Conservation (phyloP, 176 grass and related monocot genomes). For the Oryza glumipatula region DNA sequence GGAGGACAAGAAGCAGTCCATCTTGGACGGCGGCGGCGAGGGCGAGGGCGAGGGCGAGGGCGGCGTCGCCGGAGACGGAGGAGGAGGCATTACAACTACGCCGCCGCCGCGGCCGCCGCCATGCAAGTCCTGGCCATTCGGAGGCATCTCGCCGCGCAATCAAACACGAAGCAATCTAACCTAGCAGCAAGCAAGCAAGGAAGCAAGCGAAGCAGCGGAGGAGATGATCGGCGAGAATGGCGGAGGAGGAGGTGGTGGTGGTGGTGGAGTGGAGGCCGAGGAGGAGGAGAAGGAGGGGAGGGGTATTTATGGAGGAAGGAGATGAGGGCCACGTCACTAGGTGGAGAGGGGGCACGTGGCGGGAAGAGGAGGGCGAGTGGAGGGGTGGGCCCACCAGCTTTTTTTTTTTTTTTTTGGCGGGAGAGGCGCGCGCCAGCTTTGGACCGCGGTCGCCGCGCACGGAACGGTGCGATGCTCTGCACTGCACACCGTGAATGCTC, state of each 20-base stretch:
- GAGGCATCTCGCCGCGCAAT: slow-evolving; percentile 40
- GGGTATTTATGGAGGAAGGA: slow-evolving; percentile 42
- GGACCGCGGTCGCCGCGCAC: background rate
- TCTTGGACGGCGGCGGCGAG: slow-evolving; percentile 41
- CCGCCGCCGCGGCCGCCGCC: background rate
- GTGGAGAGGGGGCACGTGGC: slow-evolving; percentile 60
- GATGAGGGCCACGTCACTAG: slow-evolving; percentile 63
- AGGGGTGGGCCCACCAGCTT: slow-evolving; percentile 14
- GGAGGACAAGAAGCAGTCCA: slow-evolving; percentile 79
- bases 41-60: background rate
- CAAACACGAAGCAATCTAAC: background rate
- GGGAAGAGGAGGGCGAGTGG: slow-evolving; percentile 28
- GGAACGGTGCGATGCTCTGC: no score
- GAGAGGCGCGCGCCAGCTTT: slow-evolving; percentile 7
- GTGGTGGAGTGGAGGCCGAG: background rate
- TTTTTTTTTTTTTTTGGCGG: background rate
- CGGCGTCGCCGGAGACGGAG: background rate
- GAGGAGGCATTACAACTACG: background rate
- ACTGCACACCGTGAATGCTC: no score
- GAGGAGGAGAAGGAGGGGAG: background rate
- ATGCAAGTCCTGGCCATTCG: slow-evolving; percentile 48
- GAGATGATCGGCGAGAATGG: background rate
- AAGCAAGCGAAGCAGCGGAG: background rate
- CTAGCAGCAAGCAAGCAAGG: no score
- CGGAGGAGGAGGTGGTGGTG: background rate